Percentiles rank a stretch among this genome's conserved stretches.
These are phyloP conservation scores for Amanita fuliginea DNA, from an alignment of 768 basidiomycete species.

Conservation along the genomic window DNA sequence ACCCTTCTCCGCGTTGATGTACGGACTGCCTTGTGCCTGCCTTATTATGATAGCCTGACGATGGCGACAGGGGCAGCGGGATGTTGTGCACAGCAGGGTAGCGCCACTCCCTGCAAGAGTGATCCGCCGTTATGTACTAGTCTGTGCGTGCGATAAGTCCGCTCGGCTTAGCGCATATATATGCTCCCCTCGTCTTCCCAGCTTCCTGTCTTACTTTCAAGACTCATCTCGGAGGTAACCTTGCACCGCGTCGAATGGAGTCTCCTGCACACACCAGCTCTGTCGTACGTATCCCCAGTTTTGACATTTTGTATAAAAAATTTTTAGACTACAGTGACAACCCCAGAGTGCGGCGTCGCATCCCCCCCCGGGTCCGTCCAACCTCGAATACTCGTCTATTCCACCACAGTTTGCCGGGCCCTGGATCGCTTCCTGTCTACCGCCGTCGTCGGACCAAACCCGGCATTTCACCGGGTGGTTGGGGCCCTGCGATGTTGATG, in stretches of 20 bases:
- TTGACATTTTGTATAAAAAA: background rate
- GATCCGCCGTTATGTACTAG: slow-evolving; percentile 1
- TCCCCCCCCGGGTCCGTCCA: background rate
- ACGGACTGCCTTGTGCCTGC: background rate
- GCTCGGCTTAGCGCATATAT: background rate
- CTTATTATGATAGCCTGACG: background rate
- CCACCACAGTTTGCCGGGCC: too few relatives aligned
- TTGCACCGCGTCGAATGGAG: background rate
- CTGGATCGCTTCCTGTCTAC: background rate
- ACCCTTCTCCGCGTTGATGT: background rate
- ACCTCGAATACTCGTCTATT: too few relatives aligned
- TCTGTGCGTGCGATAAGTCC: slow-evolving; percentile 3
- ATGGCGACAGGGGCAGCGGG: background rate
- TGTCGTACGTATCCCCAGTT: background rate
- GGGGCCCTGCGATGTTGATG: background rate
- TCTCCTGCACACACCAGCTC: background rate
- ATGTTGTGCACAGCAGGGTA: background rate
- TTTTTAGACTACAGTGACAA: background rate
- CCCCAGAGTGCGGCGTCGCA: background rate
- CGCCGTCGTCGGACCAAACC: background rate
- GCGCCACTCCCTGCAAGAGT: background rate
- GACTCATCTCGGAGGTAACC: background rate
- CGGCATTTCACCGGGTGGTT: background rate
- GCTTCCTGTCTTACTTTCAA: background rate
- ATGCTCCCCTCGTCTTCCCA: background rate